Conservation (phyloP, 208 protist species). For the Vickermania spadyakhi region DNA sequence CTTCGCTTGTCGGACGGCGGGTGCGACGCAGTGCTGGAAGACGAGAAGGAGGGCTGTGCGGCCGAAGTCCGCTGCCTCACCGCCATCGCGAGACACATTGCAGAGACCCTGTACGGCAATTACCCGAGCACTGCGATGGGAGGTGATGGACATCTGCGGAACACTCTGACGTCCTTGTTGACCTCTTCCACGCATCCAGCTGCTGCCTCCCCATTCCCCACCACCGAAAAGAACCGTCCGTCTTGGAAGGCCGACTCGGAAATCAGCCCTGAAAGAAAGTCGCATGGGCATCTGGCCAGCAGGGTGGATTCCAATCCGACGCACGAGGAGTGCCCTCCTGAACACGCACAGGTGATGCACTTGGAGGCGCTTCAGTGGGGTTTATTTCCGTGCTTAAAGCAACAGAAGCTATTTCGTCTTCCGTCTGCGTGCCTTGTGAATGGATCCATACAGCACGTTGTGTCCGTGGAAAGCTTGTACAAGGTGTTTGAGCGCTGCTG, state of each 20-base stretch:
- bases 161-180: background rate
- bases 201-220: background rate
- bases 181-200: background rate
- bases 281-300: too few relatives aligned
- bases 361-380: conserved; percentile 39
- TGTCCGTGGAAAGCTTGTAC: conserved; percentile 80
- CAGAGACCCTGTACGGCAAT: conserved; percentile 59
- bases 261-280: too few relatives aligned
- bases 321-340: too few relatives aligned
- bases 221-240: too few relatives aligned
- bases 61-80: conserved; percentile 65
- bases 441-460: conserved; percentile 55
- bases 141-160: too few relatives aligned
- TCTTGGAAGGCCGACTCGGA: too few relatives aligned
- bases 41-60: conserved; percentile 6
- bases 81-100: conserved; percentile 49
- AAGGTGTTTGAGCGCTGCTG: conserved; percentile 89
- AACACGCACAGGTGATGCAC: conserved; percentile 7
- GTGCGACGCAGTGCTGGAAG: conserved; percentile 20
- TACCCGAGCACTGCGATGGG: background rate
- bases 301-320: too few relatives aligned
- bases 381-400: conserved; percentile 62
- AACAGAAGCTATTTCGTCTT: conserved; percentile 39
- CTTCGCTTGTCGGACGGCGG: conserved; percentile 7
- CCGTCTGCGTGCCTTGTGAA: conserved; percentile 42